These are phyloP conservation scores for Thermothielavioides terrestris DNA, from an alignment of 495 filamentous ascomycete species.

Conservation along the genomic window DNA sequence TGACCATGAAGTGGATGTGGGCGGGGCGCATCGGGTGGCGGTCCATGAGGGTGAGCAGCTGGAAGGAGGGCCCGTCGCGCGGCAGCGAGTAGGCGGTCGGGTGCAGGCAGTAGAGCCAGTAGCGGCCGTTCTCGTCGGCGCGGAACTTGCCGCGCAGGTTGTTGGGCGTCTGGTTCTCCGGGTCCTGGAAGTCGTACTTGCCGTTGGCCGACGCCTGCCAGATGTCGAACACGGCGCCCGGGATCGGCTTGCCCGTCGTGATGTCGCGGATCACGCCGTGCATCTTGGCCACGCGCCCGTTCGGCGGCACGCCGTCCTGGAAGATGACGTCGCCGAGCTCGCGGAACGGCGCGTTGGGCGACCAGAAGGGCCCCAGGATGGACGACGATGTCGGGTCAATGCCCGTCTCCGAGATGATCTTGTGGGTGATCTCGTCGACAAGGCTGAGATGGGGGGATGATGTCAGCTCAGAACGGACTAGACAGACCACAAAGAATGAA, in stretches of 20 bases:
- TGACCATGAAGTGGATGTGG: slow-evolving; percentile 76
- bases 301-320: slow-evolving; percentile 50
- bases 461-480: too few relatives aligned
- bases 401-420: slow-evolving; percentile 60
- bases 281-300: slow-evolving; percentile 62
- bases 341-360: slow-evolving; percentile 71
- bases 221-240: slow-evolving; percentile 66
- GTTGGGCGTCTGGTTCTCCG: slow-evolving; percentile 63
- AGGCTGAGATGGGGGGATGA: slow-evolving; percentile 38
- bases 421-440: slow-evolving; percentile 80
- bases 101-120: slow-evolving; percentile 74
- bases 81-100: slow-evolving; percentile 75
- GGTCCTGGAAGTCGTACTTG: slow-evolving; percentile 86
- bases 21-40: slow-evolving; percentile 76
- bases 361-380: slow-evolving; percentile 85
- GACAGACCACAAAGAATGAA: not conserved
- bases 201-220: slow-evolving; percentile 82
- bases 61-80: slow-evolving; percentile 61
- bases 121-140: slow-evolving; percentile 65
- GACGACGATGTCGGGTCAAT: slow-evolving; percentile 68
- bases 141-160: slow-evolving; percentile 81
- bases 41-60: slow-evolving; percentile 62
- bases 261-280: slow-evolving; percentile 67
- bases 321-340: slow-evolving; percentile 62
- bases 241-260: slow-evolving; percentile 61